Conservation (phyloP, 2,329 filamentous ascomycete genomes). For the Colletotrichum lupini region DNA sequence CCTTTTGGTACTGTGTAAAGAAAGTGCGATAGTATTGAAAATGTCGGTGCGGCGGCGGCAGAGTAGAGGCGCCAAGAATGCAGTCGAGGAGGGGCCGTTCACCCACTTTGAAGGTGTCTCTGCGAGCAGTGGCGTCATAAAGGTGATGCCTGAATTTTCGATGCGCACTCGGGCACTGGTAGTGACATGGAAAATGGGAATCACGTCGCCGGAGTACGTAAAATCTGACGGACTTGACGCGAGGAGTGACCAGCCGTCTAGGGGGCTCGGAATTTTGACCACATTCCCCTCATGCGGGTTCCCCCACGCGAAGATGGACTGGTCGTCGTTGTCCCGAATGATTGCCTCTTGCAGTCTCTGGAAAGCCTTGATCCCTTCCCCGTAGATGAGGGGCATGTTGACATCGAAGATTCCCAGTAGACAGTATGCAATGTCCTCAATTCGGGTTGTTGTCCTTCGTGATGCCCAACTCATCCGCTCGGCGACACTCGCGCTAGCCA, state of each 20-base stretch:
- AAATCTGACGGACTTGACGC: not conserved
- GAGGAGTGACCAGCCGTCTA: not conserved
- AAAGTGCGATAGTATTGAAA: not conserved
- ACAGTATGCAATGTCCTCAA: constrained; percentile 42
- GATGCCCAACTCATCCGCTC: constrained; percentile 43
- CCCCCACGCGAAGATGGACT: constrained; percentile 5
- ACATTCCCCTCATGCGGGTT: not conserved
- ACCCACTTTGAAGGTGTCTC: not conserved
- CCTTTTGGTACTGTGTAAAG: not conserved
- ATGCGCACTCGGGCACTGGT: not conserved
- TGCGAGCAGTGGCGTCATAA: not conserved
- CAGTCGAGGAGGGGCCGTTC: no score
- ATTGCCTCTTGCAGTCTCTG: constrained; percentile 32
- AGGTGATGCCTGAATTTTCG: not conserved
- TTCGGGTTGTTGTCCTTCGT: constrained; percentile 35
- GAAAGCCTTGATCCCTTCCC: constrained; percentile 41
- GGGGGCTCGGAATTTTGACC: not conserved
- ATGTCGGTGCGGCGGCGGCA: not conserved
- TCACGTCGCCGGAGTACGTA: not conserved
- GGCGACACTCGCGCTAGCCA: constrained; percentile 36
- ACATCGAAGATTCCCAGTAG: constrained; percentile 43
- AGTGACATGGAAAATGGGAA: not conserved
- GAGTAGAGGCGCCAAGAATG: not conserved
- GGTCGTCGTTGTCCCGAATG: not conserved
- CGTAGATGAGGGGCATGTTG: constrained; percentile 42